Evolutionary conservation across 2,329 filamentous ascomycete genomes (phyloP).

Genomic region (Biscogniauxia marginata): DNA sequence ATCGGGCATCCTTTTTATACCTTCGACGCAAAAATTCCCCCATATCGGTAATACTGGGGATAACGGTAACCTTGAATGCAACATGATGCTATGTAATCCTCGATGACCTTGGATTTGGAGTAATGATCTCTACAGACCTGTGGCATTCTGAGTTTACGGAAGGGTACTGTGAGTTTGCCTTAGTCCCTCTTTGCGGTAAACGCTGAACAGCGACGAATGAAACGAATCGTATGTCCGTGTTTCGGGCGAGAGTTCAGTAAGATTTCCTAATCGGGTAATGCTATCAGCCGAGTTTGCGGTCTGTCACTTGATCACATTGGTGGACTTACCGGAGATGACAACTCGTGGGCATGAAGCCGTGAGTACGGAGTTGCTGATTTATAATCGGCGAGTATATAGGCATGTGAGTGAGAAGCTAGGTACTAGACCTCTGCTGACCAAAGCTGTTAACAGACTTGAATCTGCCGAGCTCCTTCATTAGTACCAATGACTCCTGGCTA

Average conservation of each 20-base stretch:
- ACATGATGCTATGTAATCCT: background rate
- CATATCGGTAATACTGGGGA: background rate
- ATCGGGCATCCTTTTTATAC: background rate
- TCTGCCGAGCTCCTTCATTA: background rate
- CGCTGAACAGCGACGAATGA: too few relatives aligned
- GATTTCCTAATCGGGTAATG: background rate
- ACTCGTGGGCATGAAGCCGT: background rate
- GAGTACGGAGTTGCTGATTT: background rate
- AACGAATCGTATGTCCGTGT: background rate
- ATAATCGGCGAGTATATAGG: background rate
- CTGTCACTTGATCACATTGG: background rate
- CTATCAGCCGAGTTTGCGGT: background rate
- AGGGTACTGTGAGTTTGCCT: too few relatives aligned
- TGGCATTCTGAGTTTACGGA: too few relatives aligned
- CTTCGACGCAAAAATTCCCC: background rate
- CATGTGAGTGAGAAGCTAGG: background rate
- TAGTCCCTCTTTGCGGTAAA: too few relatives aligned
- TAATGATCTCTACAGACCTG: background rate
- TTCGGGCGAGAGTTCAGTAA: background rate
- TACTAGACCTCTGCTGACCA: background rate
- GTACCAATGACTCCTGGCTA: background rate
- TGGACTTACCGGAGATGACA: background rate
- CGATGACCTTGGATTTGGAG: background rate
- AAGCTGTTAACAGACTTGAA: background rate
- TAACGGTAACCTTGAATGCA: background rate